Evolutionary conservation across 306 rosid species (phyloP), one percentile per base, ranked within the genome.

Genomic region (Rosa chinensis): DNA sequence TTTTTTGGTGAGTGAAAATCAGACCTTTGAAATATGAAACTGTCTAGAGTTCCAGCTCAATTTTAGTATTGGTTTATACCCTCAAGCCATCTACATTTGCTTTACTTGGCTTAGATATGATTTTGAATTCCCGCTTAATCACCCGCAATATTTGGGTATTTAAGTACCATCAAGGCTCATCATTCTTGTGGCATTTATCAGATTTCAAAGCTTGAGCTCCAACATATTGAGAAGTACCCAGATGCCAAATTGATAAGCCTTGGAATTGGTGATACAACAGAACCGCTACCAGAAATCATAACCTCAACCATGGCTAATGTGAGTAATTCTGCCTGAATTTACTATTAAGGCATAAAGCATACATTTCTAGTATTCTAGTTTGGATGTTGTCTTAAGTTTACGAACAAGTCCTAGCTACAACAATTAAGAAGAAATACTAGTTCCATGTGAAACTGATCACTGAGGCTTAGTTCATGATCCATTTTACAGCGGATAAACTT

Each of bases 201-300:
- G 96, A 91, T 91, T 74, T 86, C 91, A 75, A 89, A 85, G 78
- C 86, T 70, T 3, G 82, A 86, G 85, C 83, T 74, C 77, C 76
- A 81, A 79, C 92, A 92, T 84, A 49, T 82, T 39, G 74, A 85
- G 80, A 90, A 87, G 88, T 80, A 85, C 80, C 92, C 94, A 47
- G 77, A 87, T 76, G 94, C 89, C 56, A 78, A 88, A 66, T 68
- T 92, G 73, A 88, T 92, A 70, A 86, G 90, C 87, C 94, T 88
- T 39, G 94, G 94, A 66, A 72, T 90, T 78, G 94, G 97, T 59
- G 92, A 90, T 72, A 92, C 97, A 43, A 87, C 97, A 72, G 77
- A 88, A 79, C 97, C 92, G n/a, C 76, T 92, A 35, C 94, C 94
- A 70, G 61, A 83, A 45, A 49, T 85, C 78, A 85, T 92, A 78